These are phyloP conservation scores for Ceratocystis cacaofunesta DNA, from an alignment of 2,329 filamentous ascomycete species.

Conservation along the genomic window DNA sequence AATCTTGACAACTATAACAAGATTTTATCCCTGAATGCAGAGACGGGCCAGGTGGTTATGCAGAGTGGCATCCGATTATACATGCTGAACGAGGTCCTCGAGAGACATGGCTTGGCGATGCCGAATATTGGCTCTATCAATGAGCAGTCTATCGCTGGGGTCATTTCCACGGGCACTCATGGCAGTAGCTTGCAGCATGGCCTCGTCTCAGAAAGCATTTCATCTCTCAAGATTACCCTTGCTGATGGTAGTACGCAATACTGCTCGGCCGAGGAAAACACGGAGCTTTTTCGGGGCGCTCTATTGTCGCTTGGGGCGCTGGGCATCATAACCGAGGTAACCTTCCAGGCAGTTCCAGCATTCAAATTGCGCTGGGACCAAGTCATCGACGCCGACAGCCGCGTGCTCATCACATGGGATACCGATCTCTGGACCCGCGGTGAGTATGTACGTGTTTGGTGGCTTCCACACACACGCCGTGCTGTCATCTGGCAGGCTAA, in stretches of 20 bases:
- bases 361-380: constrained; percentile 84
- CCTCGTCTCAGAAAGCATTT: constrained; percentile 64
- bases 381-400: constrained; percentile 53
- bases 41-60: constrained; percentile 54
- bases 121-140: constrained; percentile 91
- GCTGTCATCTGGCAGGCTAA: constrained; percentile 85
- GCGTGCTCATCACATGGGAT: constrained; percentile 58
- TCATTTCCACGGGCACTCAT: constrained; percentile 85
- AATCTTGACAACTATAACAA: constrained; percentile 75
- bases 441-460: constrained; percentile 93
- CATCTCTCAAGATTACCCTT: constrained; percentile 63
- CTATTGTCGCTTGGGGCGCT: constrained; percentile 77
- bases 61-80: constrained; percentile 79
- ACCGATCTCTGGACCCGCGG: constrained; percentile 62
- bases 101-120: constrained; percentile 64
- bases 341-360: constrained; percentile 62
- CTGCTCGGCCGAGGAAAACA: constrained; percentile 55
- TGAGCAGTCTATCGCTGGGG: constrained; percentile 80
- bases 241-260: constrained; percentile 59
- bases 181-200: constrained; percentile 76
- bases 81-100: constrained; percentile 58
- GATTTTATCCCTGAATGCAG: constrained; percentile 53
- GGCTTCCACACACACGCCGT: constrained; percentile 82
- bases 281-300: constrained; percentile 74
- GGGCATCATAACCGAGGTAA: constrained; percentile 81